Conservation (phyloP, 2,329 filamentous ascomycete genomes). For the Pseudonectria foliicola region DNA sequence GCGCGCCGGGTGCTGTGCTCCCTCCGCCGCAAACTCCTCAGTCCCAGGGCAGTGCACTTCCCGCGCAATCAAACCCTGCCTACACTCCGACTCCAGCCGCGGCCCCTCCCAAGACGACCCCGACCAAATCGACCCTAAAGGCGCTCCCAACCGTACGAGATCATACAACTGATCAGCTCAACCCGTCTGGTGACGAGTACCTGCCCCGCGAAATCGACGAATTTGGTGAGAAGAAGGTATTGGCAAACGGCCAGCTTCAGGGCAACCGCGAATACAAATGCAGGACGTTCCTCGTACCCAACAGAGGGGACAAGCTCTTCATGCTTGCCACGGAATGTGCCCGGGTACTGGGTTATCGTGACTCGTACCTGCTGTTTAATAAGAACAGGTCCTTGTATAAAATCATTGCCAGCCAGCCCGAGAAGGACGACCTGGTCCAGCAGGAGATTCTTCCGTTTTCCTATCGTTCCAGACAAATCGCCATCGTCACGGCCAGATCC, state of each 20-base stretch:
- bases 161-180: constrained; percentile 93
- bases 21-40: constrained; percentile 50
- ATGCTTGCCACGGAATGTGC: constrained; percentile 99
- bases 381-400: constrained; percentile 96
- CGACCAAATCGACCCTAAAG: constrained; percentile 80
- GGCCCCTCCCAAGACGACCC: constrained; percentile 70
- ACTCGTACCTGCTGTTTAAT: constrained; percentile 98
- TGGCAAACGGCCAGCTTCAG: constrained; percentile 70
- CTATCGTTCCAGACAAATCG: constrained; percentile 96
- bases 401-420: constrained; percentile 90
- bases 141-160: constrained; percentile 92
- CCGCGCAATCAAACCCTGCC: constrained; percentile 34
- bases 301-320: constrained; percentile 88
- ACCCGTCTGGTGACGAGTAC: constrained; percentile 85
- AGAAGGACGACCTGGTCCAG: constrained; percentile 92
- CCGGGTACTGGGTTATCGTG: constrained; percentile 84
- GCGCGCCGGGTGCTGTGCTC: constrained; percentile 39
- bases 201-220: constrained; percentile 89
- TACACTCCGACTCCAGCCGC: constrained; percentile 33
- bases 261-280: constrained; percentile 86
- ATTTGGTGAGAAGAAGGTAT: constrained; percentile 89
- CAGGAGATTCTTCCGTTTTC: constrained; percentile 97
- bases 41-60: constrained; percentile 39
- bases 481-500: constrained; percentile 91
- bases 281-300: constrained; percentile 85